Base-by-base conservation (phyloP, 2,329 filamentous ascomycete species). In the Fusarium hainanense region DNA sequence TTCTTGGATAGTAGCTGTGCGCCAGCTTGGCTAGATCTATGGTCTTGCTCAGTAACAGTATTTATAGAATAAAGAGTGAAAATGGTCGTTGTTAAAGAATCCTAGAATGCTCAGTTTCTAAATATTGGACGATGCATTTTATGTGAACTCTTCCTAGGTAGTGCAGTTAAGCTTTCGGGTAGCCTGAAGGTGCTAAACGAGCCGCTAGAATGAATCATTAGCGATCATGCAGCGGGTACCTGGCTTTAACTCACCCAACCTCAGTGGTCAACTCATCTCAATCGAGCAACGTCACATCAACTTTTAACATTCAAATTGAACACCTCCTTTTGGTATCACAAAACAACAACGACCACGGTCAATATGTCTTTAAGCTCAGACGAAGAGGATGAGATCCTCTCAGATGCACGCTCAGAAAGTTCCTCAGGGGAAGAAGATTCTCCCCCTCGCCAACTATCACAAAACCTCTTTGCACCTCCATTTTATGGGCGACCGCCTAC, bases 401-500 rank as follows among this genome's bases (percentile, higher is more conserved):
- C 75, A 12, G 79, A 80, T 54, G 75, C 74, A 49, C 77, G 77
- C 25, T 78, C 75, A 3, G 71, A 67, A n/a, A 75, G 74, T 60
- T 79, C 78, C 3, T 79, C 76, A 8, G 76, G 74, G 43, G 77
- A 79, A 46, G 58, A 62, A 48, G 78, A 79, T 44, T 78, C 79
- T 10, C 81, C 81, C 6, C 83, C 82, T 13, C 83, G 80, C 18
- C 83, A 83, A 13, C 78, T 83, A 21, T 83, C 83, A 50, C 85
- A 85, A 63, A 86, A 88, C 79, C 85, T 85, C 77, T 89, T 89
- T 69, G 87, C 87, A 51, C 96, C 96, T 27, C 96, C 96, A 18
- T 98, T 98, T 84, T 99, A 99, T 84, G 97, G 97, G 70, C 90
- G 95, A 5, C 96, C 96, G n/a, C 96, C 96, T 0, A 98, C 94